Percentiles rank a stretch among this genome's conserved stretches.
phyloP scores from a whole-genome alignment of 345 rosid species.

The Microcos paniculata region DNA sequence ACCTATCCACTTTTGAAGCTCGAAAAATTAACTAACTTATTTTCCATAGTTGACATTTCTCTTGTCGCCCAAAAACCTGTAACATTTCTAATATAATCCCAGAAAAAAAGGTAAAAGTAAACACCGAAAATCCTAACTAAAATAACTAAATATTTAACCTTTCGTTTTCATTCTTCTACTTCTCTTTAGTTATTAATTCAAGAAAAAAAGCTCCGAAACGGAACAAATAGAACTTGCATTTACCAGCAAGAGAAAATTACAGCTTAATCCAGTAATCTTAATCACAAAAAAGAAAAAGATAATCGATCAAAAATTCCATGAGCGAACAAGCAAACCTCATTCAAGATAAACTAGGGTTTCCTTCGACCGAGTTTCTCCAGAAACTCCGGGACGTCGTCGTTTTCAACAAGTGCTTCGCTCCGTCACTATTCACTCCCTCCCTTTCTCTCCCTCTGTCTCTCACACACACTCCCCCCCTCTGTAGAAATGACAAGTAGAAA shows the following conservation, averaged over 20 bases:
- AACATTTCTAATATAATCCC: neutral
- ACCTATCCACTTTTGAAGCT: neutral
- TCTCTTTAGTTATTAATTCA: neutral
- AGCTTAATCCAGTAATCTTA: neutral
- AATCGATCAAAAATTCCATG: neutral
- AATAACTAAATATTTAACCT: neutral
- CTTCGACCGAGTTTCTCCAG: neutral
- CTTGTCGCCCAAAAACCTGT: neutral
- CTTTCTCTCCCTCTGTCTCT: neutral
- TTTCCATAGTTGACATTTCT: neutral
- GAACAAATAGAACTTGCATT: neutral
- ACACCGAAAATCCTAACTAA: neutral
- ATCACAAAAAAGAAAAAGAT: neutral
- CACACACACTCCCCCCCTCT: neutral
- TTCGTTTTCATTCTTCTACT: neutral
- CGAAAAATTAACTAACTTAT: no score
- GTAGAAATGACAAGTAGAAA: neutral
- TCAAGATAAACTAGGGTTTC: conserved; percentile 12
- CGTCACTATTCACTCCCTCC: conserved; percentile 6
- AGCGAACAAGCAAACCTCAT: neutral
- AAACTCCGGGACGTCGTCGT: conserved; percentile 3
- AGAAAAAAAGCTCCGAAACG: neutral
- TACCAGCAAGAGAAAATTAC: neutral
- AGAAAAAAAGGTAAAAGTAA: neutral
- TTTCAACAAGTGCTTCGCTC: neutral